Base-by-base conservation (phyloP, 139 green algal species). In the Tetradesmus obliquus region DNA sequence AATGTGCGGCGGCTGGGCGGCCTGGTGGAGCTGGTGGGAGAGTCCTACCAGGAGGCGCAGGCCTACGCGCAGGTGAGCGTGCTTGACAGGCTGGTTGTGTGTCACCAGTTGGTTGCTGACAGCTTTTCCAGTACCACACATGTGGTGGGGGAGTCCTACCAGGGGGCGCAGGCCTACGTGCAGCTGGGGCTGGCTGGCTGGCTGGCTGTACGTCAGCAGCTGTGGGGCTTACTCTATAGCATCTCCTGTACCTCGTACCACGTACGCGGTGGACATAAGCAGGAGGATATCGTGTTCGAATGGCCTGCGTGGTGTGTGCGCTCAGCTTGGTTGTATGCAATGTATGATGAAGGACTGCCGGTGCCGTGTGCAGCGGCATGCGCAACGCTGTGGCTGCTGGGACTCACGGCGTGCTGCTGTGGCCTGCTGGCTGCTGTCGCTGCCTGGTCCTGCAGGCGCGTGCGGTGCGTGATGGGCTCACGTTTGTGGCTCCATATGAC, bases 401-500 rank as follows among this genome's bases (percentile, higher is more conserved):
- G 9, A 3, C 4, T 8, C 76, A 51, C n/a, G n/a, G 76, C 22
- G n/a, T 76, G 66, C 12, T 3, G 66, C 66, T 76, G 13, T 2
- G 5, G 66, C 66, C n/a, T 3, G n/a, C 13, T 55, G 10, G 5
- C 9, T 86, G 81, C 81, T 69, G 53, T n/a, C 53, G 54, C 53
- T 69, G 81, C 22, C 76, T 86, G 20, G 22, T 20, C 2, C 13
- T 86, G 72, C 87, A 93, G 87, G 79, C 76, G 22, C 82, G 89
- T 9, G 92, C 93, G 8, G 92, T 94, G 72, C 91, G 91, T 22
- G 96, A 99, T 62, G 97, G 97, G 0, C 89, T 95, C 0, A 92
- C 93, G 1, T 99, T 99, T 88, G 94, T 99, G 2, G 93, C 96
- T 3, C 97, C 98, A 3, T 99, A 99, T 81, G 98, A 99, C 90